phyloP scores from a whole-genome alignment of 2,329 filamentous ascomycete genomes.

The Cladorrhinum sp. region DNA sequence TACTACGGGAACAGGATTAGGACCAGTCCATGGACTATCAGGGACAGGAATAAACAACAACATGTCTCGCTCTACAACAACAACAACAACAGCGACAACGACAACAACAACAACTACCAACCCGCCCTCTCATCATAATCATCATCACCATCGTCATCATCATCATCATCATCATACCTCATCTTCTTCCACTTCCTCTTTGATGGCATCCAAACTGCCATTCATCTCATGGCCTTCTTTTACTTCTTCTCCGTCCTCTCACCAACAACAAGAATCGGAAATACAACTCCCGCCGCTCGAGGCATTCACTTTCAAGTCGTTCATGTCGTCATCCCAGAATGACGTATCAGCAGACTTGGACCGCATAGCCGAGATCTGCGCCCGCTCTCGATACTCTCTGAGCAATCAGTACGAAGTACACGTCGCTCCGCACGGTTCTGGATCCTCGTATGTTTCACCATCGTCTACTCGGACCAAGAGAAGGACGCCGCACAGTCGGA shows the following conservation, averaged over 20 bases:
- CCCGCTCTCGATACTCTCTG: slow-evolving; percentile 60
- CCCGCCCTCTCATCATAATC: too few species aligned
- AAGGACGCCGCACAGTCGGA: slow-evolving; percentile 15
- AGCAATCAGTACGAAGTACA: slow-evolving; percentile 67
- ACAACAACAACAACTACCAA: too few species aligned
- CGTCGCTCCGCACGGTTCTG: slow-evolving; percentile 59
- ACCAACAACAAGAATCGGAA: slow-evolving; percentile 2
- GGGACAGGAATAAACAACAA: too few species aligned
- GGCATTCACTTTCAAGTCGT: slow-evolving; percentile 63
- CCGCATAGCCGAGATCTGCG: slow-evolving; percentile 65
- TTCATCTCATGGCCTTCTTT: background rate
- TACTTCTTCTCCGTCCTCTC: background rate
- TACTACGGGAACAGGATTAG: too few species aligned
- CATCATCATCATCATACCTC: too few species aligned
- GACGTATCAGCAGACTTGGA: slow-evolving; percentile 59
- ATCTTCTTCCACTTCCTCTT: background rate
- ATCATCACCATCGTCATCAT: too few species aligned
- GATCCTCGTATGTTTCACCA: slow-evolving; percentile 43
- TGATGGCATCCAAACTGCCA: background rate
- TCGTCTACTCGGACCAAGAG: slow-evolving; percentile 22
- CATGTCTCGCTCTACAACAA: too few species aligned
- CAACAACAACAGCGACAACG: too few species aligned
- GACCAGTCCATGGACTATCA: too few species aligned
- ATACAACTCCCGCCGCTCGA: slow-evolving; percentile 58
- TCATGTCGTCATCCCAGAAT: slow-evolving; percentile 53